Percentiles rank a stretch among this genome's conserved stretches.
Evolutionary conservation across 176 grass and related monocot species (phyloP).

Genomic region (Zoysia pacifica): DNA sequence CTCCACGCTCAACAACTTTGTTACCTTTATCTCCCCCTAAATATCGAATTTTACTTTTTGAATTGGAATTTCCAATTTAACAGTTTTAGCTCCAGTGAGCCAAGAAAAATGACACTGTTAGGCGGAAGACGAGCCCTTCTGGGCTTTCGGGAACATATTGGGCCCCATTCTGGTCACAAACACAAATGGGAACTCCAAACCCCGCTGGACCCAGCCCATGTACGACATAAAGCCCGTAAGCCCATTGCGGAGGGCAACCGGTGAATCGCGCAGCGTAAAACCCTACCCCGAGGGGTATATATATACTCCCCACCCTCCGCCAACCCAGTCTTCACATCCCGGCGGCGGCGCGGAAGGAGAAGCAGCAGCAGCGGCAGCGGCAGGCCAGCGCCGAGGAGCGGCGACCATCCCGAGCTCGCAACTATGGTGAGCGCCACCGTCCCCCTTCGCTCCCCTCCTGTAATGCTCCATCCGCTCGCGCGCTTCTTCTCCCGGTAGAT

Average conservation of each 20-base stretch:
- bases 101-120: too few species aligned
- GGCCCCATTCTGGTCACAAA: too few species aligned
- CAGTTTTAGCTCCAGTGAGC: too few species aligned
- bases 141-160: too few species aligned
- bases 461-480: neutral
- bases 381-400: neutral
- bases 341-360: conserved; percentile 30
- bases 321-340: conserved; percentile 19
- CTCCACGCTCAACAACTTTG: too few species aligned
- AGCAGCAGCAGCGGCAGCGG: neutral
- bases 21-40: too few species aligned
- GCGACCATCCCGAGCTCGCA: conserved; percentile 19
- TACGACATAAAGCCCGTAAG: neutral
- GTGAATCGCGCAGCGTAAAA: conserved; percentile 26
- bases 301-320: neutral
- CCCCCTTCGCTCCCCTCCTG: neutral
- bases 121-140: too few species aligned
- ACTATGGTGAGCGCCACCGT: conserved; percentile 31
- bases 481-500: conserved; percentile 1
- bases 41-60: too few species aligned
- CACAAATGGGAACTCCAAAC: neutral
- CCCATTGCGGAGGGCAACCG: neutral
- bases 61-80: too few species aligned
- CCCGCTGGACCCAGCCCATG: neutral
- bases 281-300: conserved; percentile 35